Evolutionary conservation across 208 protist genomes (phyloP).

Genomic region (Wallacemonas sp.): DNA sequence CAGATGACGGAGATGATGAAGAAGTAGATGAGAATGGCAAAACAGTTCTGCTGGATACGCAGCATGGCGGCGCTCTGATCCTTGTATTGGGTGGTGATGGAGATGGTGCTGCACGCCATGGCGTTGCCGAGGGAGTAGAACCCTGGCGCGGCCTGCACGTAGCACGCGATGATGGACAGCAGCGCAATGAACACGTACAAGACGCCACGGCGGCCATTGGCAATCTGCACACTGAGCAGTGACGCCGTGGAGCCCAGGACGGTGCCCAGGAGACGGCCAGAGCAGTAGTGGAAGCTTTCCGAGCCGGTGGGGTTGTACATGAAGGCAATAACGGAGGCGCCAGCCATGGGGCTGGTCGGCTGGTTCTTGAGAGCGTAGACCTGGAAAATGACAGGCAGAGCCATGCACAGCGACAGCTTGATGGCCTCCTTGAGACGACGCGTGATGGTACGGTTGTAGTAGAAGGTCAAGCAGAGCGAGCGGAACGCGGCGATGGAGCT

Average conservation of each 20-base stretch:
- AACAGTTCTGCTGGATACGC: conserved; percentile 91
- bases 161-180: conserved; percentile 82
- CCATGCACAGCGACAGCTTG: conserved; percentile 90
- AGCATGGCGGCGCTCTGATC: conserved; percentile 80
- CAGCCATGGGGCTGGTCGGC: conserved; percentile 76
- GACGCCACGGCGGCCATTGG: conserved; percentile 47
- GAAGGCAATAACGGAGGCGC: conserved; percentile 86
- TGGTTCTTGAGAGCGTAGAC: conserved; percentile 80
- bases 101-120: conserved; percentile 87
- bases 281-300: conserved; percentile 91
- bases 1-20: conserved; percentile 75
- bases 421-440: conserved; percentile 89
- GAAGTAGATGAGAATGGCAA: conserved; percentile 92
- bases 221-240: conserved; percentile 73
- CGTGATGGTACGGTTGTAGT: conserved; percentile 61
- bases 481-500: conserved; percentile 60
- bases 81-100: conserved; percentile 84
- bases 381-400: conserved; percentile 84
- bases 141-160: conserved; percentile 79
- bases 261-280: conserved; percentile 83
- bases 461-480: conserved; percentile 49
- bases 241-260: conserved; percentile 78
- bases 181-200: conserved; percentile 78
- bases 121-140: conserved; percentile 89
- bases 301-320: conserved; percentile 86